A percentile compares a stretch with the other conserved stretches of the same genome.
phyloP scores from a whole-genome alignment of 306 rosid species.

The Canavalia gladiata region DNA sequence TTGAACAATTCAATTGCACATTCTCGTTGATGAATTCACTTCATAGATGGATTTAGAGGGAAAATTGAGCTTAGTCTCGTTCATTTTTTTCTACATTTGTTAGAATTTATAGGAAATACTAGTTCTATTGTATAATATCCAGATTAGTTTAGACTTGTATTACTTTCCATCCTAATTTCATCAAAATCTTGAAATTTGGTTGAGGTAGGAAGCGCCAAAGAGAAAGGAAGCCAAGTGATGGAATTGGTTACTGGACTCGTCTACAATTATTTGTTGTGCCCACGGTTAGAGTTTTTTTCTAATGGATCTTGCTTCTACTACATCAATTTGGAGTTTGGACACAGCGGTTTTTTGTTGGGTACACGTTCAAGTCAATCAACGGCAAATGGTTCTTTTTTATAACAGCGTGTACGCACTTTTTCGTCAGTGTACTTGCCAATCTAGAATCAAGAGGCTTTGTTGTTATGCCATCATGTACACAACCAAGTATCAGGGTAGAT shows the following conservation, averaged over 20 bases:
- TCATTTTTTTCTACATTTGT: neutral
- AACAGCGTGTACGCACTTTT: neutral
- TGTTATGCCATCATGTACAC: neutral
- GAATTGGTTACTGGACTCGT: neutral
- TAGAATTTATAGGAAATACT: neutral
- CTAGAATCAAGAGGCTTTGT: neutral
- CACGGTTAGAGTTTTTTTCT: neutral
- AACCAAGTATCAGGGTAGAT: neutral
- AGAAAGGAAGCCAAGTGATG: neutral
- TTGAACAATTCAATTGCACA: no score
- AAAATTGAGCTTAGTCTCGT: neutral
- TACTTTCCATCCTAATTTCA: neutral
- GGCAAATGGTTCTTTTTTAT: neutral
- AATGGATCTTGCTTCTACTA: neutral
- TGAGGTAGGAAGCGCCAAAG: neutral
- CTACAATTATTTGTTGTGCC: neutral
- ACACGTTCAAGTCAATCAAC: neutral
- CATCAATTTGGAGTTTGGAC: neutral
- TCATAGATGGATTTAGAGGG: neutral
- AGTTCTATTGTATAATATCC: neutral
- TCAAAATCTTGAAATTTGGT: neutral
- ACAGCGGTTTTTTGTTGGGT: neutral
- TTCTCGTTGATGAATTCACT: neutral
- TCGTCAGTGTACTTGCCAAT: neutral
- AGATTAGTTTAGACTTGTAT: neutral